Evolutionary conservation across 1,284 basidiomycete species (phyloP), one percentile per base, ranked within the genome.

Genomic region (Neonothopanus nambi): DNA sequence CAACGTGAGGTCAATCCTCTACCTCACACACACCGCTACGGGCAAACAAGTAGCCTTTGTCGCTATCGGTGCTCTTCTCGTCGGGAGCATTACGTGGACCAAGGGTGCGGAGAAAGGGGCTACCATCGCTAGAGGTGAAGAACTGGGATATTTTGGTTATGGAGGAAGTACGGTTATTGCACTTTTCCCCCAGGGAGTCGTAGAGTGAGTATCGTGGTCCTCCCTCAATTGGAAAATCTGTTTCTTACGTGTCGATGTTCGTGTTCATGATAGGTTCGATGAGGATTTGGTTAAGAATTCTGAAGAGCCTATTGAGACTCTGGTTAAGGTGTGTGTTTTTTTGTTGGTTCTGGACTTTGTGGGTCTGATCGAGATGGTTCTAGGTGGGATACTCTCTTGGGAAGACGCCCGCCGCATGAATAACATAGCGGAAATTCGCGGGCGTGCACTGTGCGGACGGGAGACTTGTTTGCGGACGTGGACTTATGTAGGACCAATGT

Each of bases 91-190:
- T 45, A 60, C 41, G 1, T 84, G 80, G 79, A 81, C 79, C 0
- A 69, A 63, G 23, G 68, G 69, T 18, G 74, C 56, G 74, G 56
- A 51, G 56, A 63, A 66, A 37, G 70, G 70, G 0, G 57, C 58
- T 11, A 50, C 51, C 8, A 70, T 84, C 37, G 68, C 71, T 58
- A 75, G 76, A 13, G 83, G 81, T 12, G 81, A 84, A 11, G 83
- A 85, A 61, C 71, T 84, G 1, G 83, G 83, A 50, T 79, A 80
- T 61, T 87, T 87, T 61, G 81, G 82, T 33, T 87, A 87, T 60
- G 86, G 86, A 1, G 86, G 86, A 24, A 85, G 83, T 67, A 92
- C 89, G 1, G 64, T 84, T 44, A 78, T 91, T 40, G 73, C 70
- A 7, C 66, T 89, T n/a, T 86, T 89, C 69, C 85, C 89, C 28